phyloP scores from a whole-genome alignment of 2,329 filamentous ascomycete genomes.

The Ophiostoma populinum region DNA sequence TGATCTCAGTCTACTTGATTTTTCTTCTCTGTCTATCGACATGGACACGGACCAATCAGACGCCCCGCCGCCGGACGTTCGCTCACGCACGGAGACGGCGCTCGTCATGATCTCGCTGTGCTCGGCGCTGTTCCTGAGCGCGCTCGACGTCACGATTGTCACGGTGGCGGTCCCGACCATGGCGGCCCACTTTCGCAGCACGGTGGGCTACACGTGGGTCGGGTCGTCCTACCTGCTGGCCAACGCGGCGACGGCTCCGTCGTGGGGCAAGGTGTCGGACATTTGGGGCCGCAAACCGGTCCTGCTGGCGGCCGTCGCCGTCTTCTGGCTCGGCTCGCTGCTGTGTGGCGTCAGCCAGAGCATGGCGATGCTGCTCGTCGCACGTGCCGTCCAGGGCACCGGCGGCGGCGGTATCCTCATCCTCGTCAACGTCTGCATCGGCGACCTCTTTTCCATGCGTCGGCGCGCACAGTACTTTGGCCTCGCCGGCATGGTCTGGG shows the following conservation, averaged over 20 bases:
- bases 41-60: not conserved
- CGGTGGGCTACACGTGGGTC: conserved; percentile 60
- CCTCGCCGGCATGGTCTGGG: conserved; percentile 50
- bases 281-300: conserved; percentile 41
- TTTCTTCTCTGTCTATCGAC: too few species aligned
- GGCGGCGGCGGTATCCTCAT: conserved; percentile 34
- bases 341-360: conserved; percentile 27
- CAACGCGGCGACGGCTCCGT: conserved; percentile 46
- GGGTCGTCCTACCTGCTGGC: conserved; percentile 57
- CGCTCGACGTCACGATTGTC: conserved; percentile 38
- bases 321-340: conserved; percentile 36
- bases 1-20: too few species aligned
- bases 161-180: conserved; percentile 46
- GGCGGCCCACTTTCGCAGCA: conserved; percentile 37
- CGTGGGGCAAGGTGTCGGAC: conserved; percentile 50
- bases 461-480: conserved; percentile 36
- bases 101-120: conserved; percentile 23
- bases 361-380: conserved; percentile 29
- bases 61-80: conserved; percentile 9
- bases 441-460: conserved; percentile 34
- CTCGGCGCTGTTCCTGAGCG: conserved; percentile 25
- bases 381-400: conserved; percentile 31
- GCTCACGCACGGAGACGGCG: conserved; percentile 17
- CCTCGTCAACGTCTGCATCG: conserved; percentile 35
- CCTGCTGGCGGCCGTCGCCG: conserved; percentile 25